Evolutionary conservation across 164 flowering plant genomes (phyloP).

Genomic region (Vitis rotundifolia): DNA sequence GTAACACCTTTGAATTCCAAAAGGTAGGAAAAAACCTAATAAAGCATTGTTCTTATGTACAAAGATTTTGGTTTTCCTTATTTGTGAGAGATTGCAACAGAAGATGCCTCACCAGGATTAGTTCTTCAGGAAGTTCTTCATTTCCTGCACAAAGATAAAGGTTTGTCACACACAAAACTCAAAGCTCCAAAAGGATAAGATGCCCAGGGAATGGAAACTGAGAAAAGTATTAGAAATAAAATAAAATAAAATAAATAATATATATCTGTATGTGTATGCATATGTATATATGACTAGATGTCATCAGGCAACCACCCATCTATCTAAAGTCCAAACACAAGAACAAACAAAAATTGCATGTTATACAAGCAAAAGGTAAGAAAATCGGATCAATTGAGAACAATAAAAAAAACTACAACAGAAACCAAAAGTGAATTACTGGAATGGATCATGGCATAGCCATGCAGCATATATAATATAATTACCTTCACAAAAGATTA

Average conservation of each 20-base stretch:
- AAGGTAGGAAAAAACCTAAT: background rate
- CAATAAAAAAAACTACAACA: background rate
- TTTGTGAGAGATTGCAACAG: too few relatives aligned
- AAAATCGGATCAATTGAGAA: background rate
- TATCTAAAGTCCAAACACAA: too few relatives aligned
- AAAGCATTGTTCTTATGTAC: background rate
- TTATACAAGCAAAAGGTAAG: background rate
- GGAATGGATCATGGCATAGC: too few relatives aligned
- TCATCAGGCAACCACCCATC: background rate
- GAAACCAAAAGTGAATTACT: background rate
- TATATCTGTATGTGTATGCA: too few relatives aligned
- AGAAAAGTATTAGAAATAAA: background rate
- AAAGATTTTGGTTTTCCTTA: too few relatives aligned
- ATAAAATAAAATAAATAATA: too few relatives aligned
- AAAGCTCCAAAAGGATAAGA: background rate
- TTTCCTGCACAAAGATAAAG: conserved; percentile 54
- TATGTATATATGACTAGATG: background rate
- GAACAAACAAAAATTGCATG: background rate
- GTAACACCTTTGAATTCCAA: background rate
- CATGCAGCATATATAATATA: too few relatives aligned
- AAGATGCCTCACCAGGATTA: conserved; percentile 51
- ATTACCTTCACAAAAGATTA: too few relatives aligned
- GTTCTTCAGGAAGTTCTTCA: conserved; percentile 74
- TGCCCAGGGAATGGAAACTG: background rate
- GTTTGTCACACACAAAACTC: conserved; percentile 6